Evolutionary conservation across 2,329 filamentous ascomycete genomes (phyloP).

Genomic region (Tolypocladium tundrense): DNA sequence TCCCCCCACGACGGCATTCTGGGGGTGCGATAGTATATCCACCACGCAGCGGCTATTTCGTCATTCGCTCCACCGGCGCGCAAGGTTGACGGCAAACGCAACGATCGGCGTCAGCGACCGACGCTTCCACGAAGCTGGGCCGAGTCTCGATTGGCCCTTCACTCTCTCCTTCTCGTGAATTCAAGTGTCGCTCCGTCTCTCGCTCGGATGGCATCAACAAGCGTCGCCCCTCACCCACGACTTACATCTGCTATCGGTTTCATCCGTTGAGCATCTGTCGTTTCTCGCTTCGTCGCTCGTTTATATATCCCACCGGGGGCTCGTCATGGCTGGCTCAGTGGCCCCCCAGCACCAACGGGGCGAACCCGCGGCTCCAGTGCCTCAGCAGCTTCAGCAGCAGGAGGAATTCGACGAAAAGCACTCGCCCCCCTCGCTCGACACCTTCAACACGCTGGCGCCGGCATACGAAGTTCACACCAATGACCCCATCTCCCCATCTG

Average conservation of each 20-base stretch:
- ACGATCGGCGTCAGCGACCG: neutral
- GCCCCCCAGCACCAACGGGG: neutral
- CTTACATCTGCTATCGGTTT: neutral
- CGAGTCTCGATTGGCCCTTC: neutral
- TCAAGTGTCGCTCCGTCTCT: neutral
- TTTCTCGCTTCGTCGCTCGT: neutral
- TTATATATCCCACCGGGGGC: neutral
- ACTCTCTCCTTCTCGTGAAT: neutral
- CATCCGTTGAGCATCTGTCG: neutral
- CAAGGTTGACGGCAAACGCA: neutral
- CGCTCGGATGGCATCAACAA: neutral
- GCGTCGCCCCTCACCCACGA: neutral
- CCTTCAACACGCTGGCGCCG: slow-evolving; percentile 16
- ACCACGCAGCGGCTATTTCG: neutral
- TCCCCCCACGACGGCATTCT: neutral
- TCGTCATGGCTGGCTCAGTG: neutral
- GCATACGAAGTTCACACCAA: slow-evolving; percentile 12
- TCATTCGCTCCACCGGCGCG: neutral
- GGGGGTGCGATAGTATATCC: neutral
- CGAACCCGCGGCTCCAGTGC: neutral
- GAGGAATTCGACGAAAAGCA: slow-evolving; percentile 13
- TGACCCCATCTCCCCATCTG: slow-evolving; percentile 12
- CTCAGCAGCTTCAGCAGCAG: neutral
- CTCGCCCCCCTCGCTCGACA: slow-evolving; percentile 17
- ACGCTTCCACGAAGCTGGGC: neutral